Conservation (phyloP, 208 protist species). For the Leishmania mexicana region DNA sequence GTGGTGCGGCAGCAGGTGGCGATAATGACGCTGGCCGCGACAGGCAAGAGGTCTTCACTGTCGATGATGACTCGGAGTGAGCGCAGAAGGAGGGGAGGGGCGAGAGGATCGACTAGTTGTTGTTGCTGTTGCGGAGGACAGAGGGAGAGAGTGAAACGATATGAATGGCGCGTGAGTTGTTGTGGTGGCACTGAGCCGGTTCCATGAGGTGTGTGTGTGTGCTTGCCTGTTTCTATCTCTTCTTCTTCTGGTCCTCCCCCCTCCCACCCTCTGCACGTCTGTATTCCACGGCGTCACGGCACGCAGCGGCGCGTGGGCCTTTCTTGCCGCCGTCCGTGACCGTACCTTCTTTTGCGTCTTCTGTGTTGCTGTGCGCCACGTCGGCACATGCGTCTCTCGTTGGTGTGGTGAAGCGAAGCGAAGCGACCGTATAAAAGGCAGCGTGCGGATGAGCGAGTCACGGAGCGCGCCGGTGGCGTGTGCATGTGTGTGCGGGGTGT, state of each 20-base stretch:
- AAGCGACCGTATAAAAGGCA: neutral
- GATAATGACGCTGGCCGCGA: slow-evolving; percentile 4
- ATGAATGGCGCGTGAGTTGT: too few species aligned
- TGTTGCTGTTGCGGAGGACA: too few species aligned
- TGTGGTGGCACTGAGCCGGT: neutral
- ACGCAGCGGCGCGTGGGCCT: neutral
- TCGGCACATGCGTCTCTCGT: neutral
- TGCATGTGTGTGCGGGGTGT: neutral
- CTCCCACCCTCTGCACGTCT: slow-evolving; percentile 1
- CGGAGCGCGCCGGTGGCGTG: neutral
- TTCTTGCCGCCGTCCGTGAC: neutral
- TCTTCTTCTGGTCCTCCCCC: neutral
- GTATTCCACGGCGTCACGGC: neutral
- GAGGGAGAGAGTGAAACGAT: neutral
- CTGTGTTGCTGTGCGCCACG: neutral
- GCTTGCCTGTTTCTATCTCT: neutral
- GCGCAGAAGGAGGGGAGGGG: neutral
- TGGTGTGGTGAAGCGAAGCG: neutral
- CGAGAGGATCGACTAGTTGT: neutral
- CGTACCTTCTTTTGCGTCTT: neutral
- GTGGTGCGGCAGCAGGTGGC: slow-evolving; percentile 3
- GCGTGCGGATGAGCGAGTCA: neutral
- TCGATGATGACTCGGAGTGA: slow-evolving; percentile 9
- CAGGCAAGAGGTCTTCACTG: slow-evolving; percentile 9
- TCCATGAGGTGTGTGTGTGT: neutral